Evolutionary conservation across 2,329 filamentous ascomycete species (phyloP).

Genomic region (Penicillium concentricum): DNA sequence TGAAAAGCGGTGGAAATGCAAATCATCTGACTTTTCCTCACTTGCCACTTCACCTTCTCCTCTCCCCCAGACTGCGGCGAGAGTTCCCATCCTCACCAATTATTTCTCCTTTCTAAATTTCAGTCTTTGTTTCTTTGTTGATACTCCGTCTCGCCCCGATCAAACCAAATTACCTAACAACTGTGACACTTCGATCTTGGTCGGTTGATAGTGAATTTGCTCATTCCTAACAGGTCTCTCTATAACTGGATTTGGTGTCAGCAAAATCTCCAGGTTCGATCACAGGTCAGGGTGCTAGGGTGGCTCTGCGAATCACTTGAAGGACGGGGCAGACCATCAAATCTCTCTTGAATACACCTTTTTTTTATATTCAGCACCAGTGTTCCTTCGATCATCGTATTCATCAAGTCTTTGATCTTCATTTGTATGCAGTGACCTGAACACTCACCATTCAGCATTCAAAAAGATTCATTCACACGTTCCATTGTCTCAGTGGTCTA

Average conservation of each 20-base stretch:
- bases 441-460: constrained; percentile 26
- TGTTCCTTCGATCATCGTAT: constrained; percentile 30
- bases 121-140: background rate
- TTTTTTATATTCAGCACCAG: constrained; percentile 17
- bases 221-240: constrained; percentile 2
- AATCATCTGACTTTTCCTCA: constrained; percentile 21
- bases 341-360: constrained; percentile 12
- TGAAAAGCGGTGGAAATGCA: constrained; percentile 7
- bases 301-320: constrained; percentile 19
- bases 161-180: background rate
- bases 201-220: background rate
- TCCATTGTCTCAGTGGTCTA: constrained; percentile 27
- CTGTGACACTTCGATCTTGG: background rate
- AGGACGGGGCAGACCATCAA: constrained; percentile 17
- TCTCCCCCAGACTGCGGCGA: background rate
- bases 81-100: background rate
- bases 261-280: constrained; percentile 3
- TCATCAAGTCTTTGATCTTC: constrained; percentile 28
- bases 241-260: background rate
- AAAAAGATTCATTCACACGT: constrained; percentile 28
- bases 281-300: constrained; percentile 13
- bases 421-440: constrained; percentile 37
- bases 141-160: background rate
- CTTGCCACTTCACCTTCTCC: constrained; percentile 10
- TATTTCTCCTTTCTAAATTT: background rate